Base-by-base conservation (phyloP, 2,329 filamentous ascomycete species). In the Phaeomoniella chlamydospora region DNA sequence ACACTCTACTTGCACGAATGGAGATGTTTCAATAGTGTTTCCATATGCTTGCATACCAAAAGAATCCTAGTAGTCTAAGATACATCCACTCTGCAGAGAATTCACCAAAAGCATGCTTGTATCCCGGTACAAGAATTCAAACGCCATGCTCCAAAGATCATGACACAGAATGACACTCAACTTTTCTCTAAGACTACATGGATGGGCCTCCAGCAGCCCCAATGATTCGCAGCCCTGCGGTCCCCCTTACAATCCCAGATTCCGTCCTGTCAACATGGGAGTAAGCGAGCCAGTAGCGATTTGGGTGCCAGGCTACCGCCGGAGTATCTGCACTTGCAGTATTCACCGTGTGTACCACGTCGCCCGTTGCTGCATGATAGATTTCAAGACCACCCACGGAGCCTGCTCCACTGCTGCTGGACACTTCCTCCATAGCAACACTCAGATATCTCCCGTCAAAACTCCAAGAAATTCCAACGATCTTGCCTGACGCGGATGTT, bases 301-400 rank as follows among this genome's bases (percentile, higher is more conserved):
- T 61, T 3, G 64, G 64, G 52, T 67, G 64, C 64, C 64, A 67
- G 18, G 59, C 62, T 16, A 67, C 62, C 33, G 60, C 62, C 3
- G 59, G 62, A 14, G 65, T 55, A 14, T 57, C 56, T 17, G 52
- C 49, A 39, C 56, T 56, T 2, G 56, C 50, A 3, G 56, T 59
- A 4, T 59, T 51, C 17, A 67, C 54, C 6, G 59, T 65, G 38
- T 62, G 57, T 3, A 67, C 60, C 22, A 56, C 61, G 39, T 67
- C 64, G 2, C 64, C 64, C 0, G 59, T 62, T 43, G 67, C 64
- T 5, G 62, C 63, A 42, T 67, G 64, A 46, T 64, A 65, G 30
- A 67, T 62, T 41, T 67, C 63, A 29, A 67, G 46, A 30, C 52
- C 53, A 22, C 45, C 44, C 13, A 14, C 34, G 10, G 41, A 31